A percentile compares a stretch with the other conserved stretches of the same genome.
Evolutionary conservation across 2,329 filamentous ascomycete genomes (phyloP).

Genomic region (Aspergillus caelatus): DNA sequence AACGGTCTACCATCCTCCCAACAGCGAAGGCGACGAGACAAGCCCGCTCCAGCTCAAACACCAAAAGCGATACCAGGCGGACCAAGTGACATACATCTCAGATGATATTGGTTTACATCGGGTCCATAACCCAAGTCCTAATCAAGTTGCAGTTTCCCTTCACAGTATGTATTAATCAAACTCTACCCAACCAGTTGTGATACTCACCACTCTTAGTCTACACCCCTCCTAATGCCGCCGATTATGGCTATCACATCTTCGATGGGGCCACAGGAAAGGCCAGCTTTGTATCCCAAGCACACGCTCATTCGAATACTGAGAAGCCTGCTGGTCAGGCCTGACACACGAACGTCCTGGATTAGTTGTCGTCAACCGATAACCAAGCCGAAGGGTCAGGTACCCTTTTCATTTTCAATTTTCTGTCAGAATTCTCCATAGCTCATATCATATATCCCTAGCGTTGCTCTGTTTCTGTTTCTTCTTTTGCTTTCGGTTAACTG

Average conservation of each 20-base stretch:
- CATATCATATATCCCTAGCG: background rate
- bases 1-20: conserved; percentile 29
- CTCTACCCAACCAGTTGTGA: too few relatives aligned
- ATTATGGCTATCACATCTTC: conserved; percentile 37
- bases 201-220: conserved; percentile 26
- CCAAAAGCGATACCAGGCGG: conserved; percentile 25
- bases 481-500: background rate
- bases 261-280: conserved; percentile 31
- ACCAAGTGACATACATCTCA: conserved; percentile 38
- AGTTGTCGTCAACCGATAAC: background rate
- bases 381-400: background rate
- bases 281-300: conserved; percentile 31
- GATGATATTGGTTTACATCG: conserved; percentile 37
- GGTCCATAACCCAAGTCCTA: conserved; percentile 30
- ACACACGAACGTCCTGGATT: background rate
- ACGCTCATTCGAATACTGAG: conserved; percentile 10
- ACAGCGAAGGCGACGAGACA: conserved; percentile 1
- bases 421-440: background rate
- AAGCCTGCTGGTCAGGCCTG: conserved; percentile 3
- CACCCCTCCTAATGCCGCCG: conserved; percentile 37
- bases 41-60: conserved; percentile 29
- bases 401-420: background rate
- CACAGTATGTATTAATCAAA: conserved; percentile 26
- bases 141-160: conserved; percentile 35
- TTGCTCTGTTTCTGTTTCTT: background rate